Percentiles rank a stretch among this genome's conserved stretches.
Evolutionary conservation across 1,284 basidiomycete genomes (phyloP).

Genomic region (Malassezia sympodialis): DNA sequence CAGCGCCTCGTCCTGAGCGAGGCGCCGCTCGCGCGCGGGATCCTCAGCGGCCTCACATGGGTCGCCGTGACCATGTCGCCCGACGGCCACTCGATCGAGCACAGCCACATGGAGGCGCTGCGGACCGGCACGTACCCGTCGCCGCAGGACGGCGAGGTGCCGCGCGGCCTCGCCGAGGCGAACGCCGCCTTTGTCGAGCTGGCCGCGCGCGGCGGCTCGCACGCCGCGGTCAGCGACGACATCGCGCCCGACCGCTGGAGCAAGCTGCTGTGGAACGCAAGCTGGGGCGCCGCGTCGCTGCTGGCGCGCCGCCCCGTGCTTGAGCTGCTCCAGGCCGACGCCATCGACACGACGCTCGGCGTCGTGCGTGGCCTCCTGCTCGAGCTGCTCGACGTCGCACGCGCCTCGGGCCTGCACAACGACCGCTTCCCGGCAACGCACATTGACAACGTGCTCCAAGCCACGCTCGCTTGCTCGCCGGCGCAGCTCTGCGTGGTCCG

Average conservation of each 20-base stretch:
- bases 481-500: background rate
- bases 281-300: slow-evolving; percentile 48
- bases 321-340: slow-evolving; percentile 42
- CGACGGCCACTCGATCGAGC: slow-evolving; percentile 23
- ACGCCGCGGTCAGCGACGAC: slow-evolving; percentile 48
- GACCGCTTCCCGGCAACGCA: slow-evolving; percentile 20
- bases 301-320: slow-evolving; percentile 50
- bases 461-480: slow-evolving; percentile 21
- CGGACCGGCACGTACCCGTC: slow-evolving; percentile 49
- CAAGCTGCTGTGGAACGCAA: slow-evolving; percentile 48
- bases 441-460: slow-evolving; percentile 26
- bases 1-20: slow-evolving; percentile 50
- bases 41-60: slow-evolving; percentile 50
- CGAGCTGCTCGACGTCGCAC: slow-evolving; percentile 49
- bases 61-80: slow-evolving; percentile 49
- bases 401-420: slow-evolving; percentile 38
- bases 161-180: background rate
- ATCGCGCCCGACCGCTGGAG: slow-evolving; percentile 53
- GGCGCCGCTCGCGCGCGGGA: slow-evolving; percentile 20
- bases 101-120: slow-evolving; percentile 30
- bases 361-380: slow-evolving; percentile 49
- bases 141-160: background rate
- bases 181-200: background rate
- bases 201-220: slow-evolving; percentile 49
- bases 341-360: slow-evolving; percentile 47